Evolutionary conservation across 192 early-diverging fungal species (phyloP), one percentile per base, ranked within the genome.

Genomic region (Umbelopsis isabellina): DNA sequence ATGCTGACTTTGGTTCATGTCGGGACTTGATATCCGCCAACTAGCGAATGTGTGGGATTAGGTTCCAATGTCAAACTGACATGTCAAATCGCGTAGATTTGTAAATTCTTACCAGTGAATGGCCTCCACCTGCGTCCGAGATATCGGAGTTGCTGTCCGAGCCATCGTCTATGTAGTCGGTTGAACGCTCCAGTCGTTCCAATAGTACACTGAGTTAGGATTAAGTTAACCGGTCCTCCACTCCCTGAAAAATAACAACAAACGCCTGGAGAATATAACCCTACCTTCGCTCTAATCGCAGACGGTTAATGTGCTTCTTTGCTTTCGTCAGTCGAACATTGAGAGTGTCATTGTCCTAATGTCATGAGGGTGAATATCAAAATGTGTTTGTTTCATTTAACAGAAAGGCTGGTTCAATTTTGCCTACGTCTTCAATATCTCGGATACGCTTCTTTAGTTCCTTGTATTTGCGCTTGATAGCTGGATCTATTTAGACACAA

Each of bases 381-480:
- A n/a, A 6, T 11, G 21, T 47, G n/a, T 46, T 9, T 27, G 45
- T 16, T 18, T 20, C 12, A 58, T 21, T 21, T 20, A 71, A 23
- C 15, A 61, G 49, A 50, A 30, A 49, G 4, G 50, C n/a, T 16
- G n/a, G 46, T 23, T 47, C 69, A 12, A 12, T 61, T 71, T 52
- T 21, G 41, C 70, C 75, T 76, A 86, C 82, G 23, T 82, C 71
- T 75, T 83, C 82, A 68, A 83, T 80, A 47, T 83, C 75, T 58
- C 80, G 65, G 68, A 86, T 81, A 65, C 81, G 74, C 48, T 77
- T 80, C 72, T 82, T 82, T 46, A 84, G 80, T 41, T 81, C 73
- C 53, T 82, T 79, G 69, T 80, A 84, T 72, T 84, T 84, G n/a
- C 74, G 70, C 33, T 75, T 75, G 49, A 79, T 75, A 16, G 51